Percentiles rank a stretch among this genome's conserved stretches.
phyloP scores from a whole-genome alignment of 768 basidiomycete species.

The Solioccasus polychromus region DNA sequence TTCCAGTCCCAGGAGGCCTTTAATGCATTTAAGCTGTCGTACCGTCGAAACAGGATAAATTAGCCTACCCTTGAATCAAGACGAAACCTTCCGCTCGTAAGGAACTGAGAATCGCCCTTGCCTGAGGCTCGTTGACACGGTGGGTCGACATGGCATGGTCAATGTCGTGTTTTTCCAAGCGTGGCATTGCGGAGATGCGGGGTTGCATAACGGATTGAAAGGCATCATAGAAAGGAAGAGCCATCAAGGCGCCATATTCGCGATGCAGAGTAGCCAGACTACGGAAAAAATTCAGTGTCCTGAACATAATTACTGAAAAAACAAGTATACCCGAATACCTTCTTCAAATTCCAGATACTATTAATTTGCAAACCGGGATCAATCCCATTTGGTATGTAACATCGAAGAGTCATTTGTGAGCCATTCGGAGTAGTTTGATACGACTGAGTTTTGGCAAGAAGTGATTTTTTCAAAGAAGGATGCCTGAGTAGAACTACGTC shows the following conservation, averaged over 20 bases:
- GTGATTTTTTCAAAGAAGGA: conserved; percentile 45
- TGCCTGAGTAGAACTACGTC: conserved; percentile 82
- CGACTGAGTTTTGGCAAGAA: conserved; percentile 71
- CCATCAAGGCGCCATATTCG: conserved; percentile 86
- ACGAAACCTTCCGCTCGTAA: conserved; percentile 74
- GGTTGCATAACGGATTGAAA: conserved; percentile 69
- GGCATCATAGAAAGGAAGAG: conserved; percentile 80
- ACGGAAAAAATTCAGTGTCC: conserved; percentile 5
- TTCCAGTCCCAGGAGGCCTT: conserved; percentile 97
- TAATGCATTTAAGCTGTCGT: conserved; percentile 1
- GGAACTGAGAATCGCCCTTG: conserved; percentile 78
- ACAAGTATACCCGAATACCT: conserved; percentile 68
- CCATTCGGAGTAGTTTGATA: conserved; percentile 43
- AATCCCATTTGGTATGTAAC: conserved; percentile 36
- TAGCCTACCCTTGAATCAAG: conserved; percentile 89
- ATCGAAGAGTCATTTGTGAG: conserved; percentile 59
- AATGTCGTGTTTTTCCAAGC: conserved; percentile 50
- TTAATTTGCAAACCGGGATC: conserved; percentile 65
- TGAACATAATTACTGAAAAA: background rate
- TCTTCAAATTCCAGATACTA: conserved; percentile 70
- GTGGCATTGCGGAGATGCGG: conserved; percentile 45
- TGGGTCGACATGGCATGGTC: conserved; percentile 64
- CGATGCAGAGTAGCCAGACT: conserved; percentile 91
- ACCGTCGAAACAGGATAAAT: background rate
- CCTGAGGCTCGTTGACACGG: conserved; percentile 91